Evolutionary conservation across 805 yeast species (phyloP).

Genomic region (Saturnispora besseyi): DNA sequence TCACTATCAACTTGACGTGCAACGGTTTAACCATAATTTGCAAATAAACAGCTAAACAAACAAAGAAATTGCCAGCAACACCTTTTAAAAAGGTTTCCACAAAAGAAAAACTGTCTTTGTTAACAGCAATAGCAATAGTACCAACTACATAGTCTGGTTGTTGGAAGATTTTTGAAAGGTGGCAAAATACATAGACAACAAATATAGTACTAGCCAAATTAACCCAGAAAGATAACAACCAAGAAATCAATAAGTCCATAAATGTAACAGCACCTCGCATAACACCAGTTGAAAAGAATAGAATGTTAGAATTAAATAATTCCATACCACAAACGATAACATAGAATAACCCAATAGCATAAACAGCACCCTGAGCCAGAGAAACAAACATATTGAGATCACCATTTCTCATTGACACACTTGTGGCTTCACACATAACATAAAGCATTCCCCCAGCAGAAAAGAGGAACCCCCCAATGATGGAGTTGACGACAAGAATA

Average conservation of each 20-base stretch:
- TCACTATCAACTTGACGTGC: slow-evolving; percentile 61
- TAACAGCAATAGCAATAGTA: slow-evolving; percentile 37
- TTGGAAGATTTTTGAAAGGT: slow-evolving; percentile 42
- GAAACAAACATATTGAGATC: slow-evolving; percentile 45
- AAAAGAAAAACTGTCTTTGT: slow-evolving; percentile 39
- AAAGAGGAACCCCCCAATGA: slow-evolving; percentile 63
- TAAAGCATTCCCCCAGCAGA: slow-evolving; percentile 67
- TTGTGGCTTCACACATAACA: slow-evolving; percentile 44
- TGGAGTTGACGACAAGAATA: slow-evolving; percentile 50
- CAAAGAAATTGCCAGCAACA: slow-evolving; percentile 71
- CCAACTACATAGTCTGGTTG: slow-evolving; percentile 37
- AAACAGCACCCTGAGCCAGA: slow-evolving; percentile 51
- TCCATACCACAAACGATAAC: slow-evolving; percentile 72
- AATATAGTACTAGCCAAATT: slow-evolving; percentile 59
- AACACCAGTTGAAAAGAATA: slow-evolving; percentile 62
- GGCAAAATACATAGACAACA: slow-evolving; percentile 55
- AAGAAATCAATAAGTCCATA: slow-evolving; percentile 52
- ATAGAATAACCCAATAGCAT: slow-evolving; percentile 65
- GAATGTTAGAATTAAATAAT: slow-evolving; percentile 62
- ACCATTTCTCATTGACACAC: slow-evolving; percentile 31
- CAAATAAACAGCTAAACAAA: slow-evolving; percentile 63
- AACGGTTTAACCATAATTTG: slow-evolving; percentile 73
- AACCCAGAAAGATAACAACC: slow-evolving; percentile 59
- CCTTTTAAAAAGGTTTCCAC: slow-evolving; percentile 60
- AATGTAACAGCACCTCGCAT: slow-evolving; percentile 62